phyloP scores from a whole-genome alignment of 176 grass and related monocot species.

The Cymbopogon citratus region DNA sequence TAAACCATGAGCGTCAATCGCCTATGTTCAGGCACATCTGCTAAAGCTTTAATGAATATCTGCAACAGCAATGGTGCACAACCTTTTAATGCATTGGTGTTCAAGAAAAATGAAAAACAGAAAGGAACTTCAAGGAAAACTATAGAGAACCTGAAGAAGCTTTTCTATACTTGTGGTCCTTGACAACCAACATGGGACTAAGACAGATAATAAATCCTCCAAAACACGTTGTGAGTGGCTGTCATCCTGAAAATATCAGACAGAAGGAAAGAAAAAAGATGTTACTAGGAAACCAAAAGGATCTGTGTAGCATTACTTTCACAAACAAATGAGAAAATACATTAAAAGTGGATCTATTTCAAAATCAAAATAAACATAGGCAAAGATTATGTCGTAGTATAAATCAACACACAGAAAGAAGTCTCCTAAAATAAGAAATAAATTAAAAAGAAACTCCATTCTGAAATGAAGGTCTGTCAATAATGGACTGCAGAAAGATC shows the following conservation, averaged over 20 bases:
- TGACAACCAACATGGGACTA: conserved; percentile 88
- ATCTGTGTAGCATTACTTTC: not conserved
- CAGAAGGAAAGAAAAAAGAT: not conserved
- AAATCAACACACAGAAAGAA: not conserved
- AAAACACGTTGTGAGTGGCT: conserved; percentile 72
- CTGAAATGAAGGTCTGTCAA: not conserved
- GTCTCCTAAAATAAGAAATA: not conserved
- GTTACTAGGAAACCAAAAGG: conserved; percentile 8
- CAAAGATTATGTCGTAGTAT: not conserved
- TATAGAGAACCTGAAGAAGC: conserved; percentile 60
- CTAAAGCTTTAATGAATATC: conserved; percentile 91
- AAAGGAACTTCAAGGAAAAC: not conserved
- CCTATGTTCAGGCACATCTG: conserved; percentile 61
- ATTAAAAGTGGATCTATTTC: not conserved
- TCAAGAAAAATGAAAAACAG: conserved; percentile 28
- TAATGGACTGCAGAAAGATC: conserved; percentile 2
- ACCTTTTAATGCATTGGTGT: not conserved
- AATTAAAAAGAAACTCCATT: not conserved
- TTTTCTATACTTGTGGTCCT: conserved; percentile 70
- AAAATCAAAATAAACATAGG: not conserved
- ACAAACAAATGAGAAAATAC: not conserved
- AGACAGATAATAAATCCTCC: conserved; percentile 70
- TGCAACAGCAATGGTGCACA: conserved; percentile 22
- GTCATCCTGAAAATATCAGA: conserved; percentile 58
- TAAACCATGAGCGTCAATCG: conserved; percentile 65